Evolutionary conservation across 306 rosid genomes (phyloP).

Genomic region (Urtica urens): DNA sequence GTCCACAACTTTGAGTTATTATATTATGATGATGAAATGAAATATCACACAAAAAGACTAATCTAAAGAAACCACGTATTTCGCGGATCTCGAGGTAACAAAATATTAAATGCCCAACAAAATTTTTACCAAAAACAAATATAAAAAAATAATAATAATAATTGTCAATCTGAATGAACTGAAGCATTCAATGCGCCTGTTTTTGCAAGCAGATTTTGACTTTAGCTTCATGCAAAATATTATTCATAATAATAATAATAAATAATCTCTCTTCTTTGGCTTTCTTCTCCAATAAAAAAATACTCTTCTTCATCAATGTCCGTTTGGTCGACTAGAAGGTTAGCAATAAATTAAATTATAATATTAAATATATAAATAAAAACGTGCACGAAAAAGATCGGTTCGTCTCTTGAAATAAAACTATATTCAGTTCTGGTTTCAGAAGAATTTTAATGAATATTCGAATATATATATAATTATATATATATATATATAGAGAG

Average conservation of each 20-base stretch:
- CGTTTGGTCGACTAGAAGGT: too few relatives aligned
- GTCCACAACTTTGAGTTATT: background rate
- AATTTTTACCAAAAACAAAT: background rate
- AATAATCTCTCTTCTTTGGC: background rate
- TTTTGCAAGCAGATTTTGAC: conserved; percentile 12
- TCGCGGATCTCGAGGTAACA: conserved; percentile 32
- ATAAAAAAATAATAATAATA: background rate
- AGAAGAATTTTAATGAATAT: too few relatives aligned
- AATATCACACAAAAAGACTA: background rate
- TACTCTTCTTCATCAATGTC: background rate
- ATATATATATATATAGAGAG: too few relatives aligned
- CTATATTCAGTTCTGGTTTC: too few relatives aligned
- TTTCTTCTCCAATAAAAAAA: background rate
- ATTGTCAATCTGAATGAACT: background rate
- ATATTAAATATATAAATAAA: too few relatives aligned
- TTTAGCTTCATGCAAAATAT: conserved; percentile 24
- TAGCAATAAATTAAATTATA: too few relatives aligned
- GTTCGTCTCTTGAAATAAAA: too few relatives aligned
- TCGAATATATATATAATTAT: too few relatives aligned
- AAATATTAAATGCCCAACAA: background rate
- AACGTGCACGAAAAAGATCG: too few relatives aligned
- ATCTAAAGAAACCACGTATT: background rate
- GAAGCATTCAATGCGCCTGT: conserved; percentile 12
- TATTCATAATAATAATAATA: too few relatives aligned
- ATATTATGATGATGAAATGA: background rate